Evolutionary conservation across 1,139 yeast genomes (phyloP), one percentile per base, ranked within the genome.

Genomic region (Geotrichum australiense): DNA sequence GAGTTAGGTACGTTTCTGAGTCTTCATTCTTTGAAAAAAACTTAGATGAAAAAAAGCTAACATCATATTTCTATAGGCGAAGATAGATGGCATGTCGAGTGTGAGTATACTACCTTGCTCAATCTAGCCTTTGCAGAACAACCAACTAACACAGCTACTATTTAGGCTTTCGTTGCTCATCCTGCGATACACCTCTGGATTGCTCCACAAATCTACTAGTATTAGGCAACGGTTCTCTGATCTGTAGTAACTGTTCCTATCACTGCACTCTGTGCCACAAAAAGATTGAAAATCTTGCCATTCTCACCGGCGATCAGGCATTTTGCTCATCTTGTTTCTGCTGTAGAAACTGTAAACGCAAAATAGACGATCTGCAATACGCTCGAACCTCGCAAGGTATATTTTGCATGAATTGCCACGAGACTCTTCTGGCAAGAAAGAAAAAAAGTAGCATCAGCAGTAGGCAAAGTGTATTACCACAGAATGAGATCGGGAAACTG

Each of bases 231-330:
- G 97, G 98, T 25, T 81, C 84, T 45, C 67, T 93, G 46, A 85
- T 91, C 19, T 91, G 98, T 61, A 79, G 87, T 42, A 83, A 80
- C 50, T 91, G 98, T 61, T 83, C 94, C 11, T 93, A 89, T 59
- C 76, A 80, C 40, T 91, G 98, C 62, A 79, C 80, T 55, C 80
- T 80, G 48, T 91, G 98, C 68, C 77, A 80, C 42, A 83, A 83
- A 58, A 85, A 87, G 60, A 91, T 91, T 50, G 95, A 86, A 56
- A 96, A 89, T 60, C 70, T 89, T 66, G 98, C 98, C n/a, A 89
- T 91, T 30, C 71, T 89, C 37, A 87, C 97, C 1, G 96, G 96
- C 18, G 94, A 67, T 52, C 94, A 85, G 58, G 96, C 97, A 3
- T 91, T 86, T 59, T 93, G 98, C 62, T 78, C 95, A 5, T 73